Base-by-base conservation (phyloP, 176 grass and related monocot genomes). In the Pontederia crassipes region DNA sequence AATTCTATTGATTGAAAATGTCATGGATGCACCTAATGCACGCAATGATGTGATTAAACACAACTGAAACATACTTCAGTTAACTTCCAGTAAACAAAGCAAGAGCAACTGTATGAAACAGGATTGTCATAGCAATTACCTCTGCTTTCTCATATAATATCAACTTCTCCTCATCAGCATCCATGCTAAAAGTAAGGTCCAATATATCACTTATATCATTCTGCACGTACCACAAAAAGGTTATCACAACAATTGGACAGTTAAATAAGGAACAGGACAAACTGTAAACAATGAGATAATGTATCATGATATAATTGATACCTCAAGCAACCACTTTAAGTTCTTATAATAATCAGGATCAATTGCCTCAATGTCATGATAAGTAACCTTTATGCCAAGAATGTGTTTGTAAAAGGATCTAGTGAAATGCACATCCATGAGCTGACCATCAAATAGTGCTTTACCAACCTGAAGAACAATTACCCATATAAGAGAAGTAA, bases 351-450 rank as follows among this genome's bases (percentile, higher is more conserved):
- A 99, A 46, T 80, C 64, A 74, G 94, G 94, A 99, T 99, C 94
- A 17, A 99, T 85, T 59, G 94, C 94, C 79, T 99, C 94, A 79
- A 99, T 93, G 59, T 99, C 94, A 81, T 99, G 94, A 75, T 99
- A 99, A 14, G 94, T 99, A 75, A 99, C 94, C 80, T 99, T 99
- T 28, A 57, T 85, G 68, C 74, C 94, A 65, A 99, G 85, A 80
- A 99, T 99, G 74, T 99, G 94, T 73, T 99, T 99, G 74, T 99
- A 99, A 62, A 99, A 99, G 28, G 94, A 99, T 77, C 94, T 83
- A 48, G 94, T 99, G 40, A 99, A 99, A 80, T 99, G 94, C 17
- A 78, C 94, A 93, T 99, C 94, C 65, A 99, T 66, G 52, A 93
- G 88, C 65, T 99, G 94, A 49, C 82, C 76, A 74, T 99, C 94